A percentile compares a stretch with the other conserved stretches of the same genome.
Conservation (phyloP, 495 filamentous ascomycete species). For the Aspergillus olivimuriae region DNA sequence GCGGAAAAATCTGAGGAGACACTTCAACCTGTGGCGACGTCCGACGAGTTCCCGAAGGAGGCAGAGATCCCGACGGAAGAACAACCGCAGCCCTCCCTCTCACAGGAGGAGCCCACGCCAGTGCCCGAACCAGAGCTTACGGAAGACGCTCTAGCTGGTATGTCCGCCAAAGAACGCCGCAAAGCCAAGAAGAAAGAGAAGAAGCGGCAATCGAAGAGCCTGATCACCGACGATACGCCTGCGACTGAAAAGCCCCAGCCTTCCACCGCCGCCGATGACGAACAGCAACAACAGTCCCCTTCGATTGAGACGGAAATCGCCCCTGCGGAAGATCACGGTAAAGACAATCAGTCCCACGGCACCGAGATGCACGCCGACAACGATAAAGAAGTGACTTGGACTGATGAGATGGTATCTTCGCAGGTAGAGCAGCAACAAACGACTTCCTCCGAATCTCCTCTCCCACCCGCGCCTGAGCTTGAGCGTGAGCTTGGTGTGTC, state of each 20-base stretch:
- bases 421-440: constrained; percentile 42
- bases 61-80: too few relatives aligned
- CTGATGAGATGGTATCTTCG: constrained; percentile 45
- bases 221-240: constrained; percentile 17
- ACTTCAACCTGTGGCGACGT: too few relatives aligned
- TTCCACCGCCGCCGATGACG: constrained; percentile 14
- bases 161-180: constrained; percentile 35
- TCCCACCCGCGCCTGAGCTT: constrained; percentile 31
- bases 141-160: constrained; percentile 2
- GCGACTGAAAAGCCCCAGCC: constrained; percentile 7
- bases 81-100: too few relatives aligned
- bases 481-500: constrained; percentile 6
- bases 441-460: constrained; percentile 31
- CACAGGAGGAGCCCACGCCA: constrained; percentile 15
- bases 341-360: constrained; percentile 46
- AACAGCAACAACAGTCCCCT: constrained; percentile 21
- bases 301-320: constrained; percentile 24
- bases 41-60: too few relatives aligned
- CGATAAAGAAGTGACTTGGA: constrained; percentile 40
- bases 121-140: neutral
- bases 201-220: constrained; percentile 31
- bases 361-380: constrained; percentile 27
- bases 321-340: constrained; percentile 44
- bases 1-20: constrained; percentile 18
- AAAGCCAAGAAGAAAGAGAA: constrained; percentile 45